These are phyloP conservation scores for Notholithocarpus densiflorus DNA, from an alignment of 306 rosid species.

Conservation along the genomic window DNA sequence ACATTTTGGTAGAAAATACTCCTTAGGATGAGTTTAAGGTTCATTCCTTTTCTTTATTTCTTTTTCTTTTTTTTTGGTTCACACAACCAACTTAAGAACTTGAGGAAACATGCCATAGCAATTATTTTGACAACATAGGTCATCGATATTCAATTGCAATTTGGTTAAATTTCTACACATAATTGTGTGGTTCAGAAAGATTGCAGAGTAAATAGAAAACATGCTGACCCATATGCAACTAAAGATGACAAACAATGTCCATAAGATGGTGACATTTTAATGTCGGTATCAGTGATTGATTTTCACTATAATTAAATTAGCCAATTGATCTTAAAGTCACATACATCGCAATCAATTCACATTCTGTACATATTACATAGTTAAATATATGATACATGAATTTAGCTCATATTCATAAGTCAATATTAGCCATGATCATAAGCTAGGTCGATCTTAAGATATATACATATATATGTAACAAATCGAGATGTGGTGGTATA, in stretches of 20 bases:
- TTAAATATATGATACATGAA: slow-evolving; percentile 12
- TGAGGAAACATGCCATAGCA: not conserved
- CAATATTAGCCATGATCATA: not conserved
- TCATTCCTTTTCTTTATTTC: too few relatives aligned
- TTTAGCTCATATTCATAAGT: not conserved
- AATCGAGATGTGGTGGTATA: not conserved
- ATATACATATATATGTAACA: not conserved
- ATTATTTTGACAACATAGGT: not conserved
- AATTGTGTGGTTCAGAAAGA: slow-evolving; percentile 14
- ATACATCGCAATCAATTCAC: slow-evolving; percentile 24
- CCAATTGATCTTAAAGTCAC: slow-evolving; percentile 10
- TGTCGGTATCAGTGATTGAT: slow-evolving; percentile 14
- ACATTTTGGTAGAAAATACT: too few relatives aligned
- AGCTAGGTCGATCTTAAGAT: not conserved
- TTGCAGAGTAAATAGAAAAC: slow-evolving; percentile 21
- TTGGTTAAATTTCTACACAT: not conserved
- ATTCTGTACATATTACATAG: slow-evolving; percentile 15
- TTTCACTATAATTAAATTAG: not conserved
- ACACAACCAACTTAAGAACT: not conserved
- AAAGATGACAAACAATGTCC: slow-evolving; percentile 17
- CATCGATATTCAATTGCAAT: not conserved
- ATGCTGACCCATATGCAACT: slow-evolving; percentile 29
- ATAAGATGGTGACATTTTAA: slow-evolving; percentile 1
- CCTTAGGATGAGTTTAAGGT: too few relatives aligned
- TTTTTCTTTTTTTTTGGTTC: too few relatives aligned